These are phyloP conservation scores for Malassezia furfur DNA, from an alignment of 1,284 basidiomycete genomes.

Conservation along the genomic window DNA sequence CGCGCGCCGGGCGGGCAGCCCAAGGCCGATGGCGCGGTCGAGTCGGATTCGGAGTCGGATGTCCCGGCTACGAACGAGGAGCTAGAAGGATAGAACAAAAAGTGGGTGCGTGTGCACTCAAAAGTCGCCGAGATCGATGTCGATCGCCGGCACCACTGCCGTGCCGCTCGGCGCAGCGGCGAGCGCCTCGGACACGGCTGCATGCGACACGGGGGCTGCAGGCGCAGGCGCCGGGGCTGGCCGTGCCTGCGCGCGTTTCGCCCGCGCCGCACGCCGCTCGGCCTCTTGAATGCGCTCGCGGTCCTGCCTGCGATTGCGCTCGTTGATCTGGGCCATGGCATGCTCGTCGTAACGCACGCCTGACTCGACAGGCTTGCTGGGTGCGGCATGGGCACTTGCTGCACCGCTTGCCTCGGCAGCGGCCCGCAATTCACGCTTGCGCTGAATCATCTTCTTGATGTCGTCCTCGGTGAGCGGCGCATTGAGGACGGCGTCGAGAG, in stretches of 20 bases:
- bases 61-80: slow-evolving; percentile 5
- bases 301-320: slow-evolving; percentile 73
- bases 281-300: slow-evolving; percentile 66
- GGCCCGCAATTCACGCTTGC: slow-evolving; percentile 22
- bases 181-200: slow-evolving; percentile 5
- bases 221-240: slow-evolving; percentile 3
- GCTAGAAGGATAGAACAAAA: slow-evolving; percentile 3
- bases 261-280: slow-evolving; percentile 59
- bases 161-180: slow-evolving; percentile 17
- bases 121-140: slow-evolving; percentile 51
- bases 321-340: slow-evolving; percentile 68
- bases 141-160: slow-evolving; percentile 48
- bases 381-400: slow-evolving; percentile 1
- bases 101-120: slow-evolving; percentile 15
- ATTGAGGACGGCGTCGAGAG: slow-evolving; percentile 28
- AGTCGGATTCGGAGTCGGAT: slow-evolving; percentile 56
- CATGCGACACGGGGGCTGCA: slow-evolving; percentile 1
- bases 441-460: slow-evolving; percentile 25
- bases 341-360: slow-evolving; percentile 51
- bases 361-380: background rate
- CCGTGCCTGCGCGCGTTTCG: slow-evolving; percentile 52
- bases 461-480: slow-evolving; percentile 32
- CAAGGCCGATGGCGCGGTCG: slow-evolving; percentile 47
- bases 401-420: slow-evolving; percentile 14
- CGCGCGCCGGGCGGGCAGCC: slow-evolving; percentile 62